phyloP scores from a whole-genome alignment of 768 basidiomycete species.

The Lactarius deliciosus region DNA sequence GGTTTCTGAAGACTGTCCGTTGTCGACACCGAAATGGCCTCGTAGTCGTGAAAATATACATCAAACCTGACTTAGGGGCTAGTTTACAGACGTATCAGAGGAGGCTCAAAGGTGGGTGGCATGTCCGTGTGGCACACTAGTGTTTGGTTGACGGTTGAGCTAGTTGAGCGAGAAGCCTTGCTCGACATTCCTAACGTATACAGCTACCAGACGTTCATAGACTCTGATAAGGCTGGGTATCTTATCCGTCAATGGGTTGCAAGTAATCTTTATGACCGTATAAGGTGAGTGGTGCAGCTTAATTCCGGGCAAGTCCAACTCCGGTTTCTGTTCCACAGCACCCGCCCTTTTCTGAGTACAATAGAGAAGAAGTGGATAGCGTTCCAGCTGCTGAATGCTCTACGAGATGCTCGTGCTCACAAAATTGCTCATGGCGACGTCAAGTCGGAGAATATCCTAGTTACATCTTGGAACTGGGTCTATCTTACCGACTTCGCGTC shows the following conservation, averaged over 20 bases:
- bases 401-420: conserved; percentile 78
- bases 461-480: conserved; percentile 95
- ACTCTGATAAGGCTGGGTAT: conserved; percentile 96
- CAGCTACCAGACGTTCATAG: conserved; percentile 84
- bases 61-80: conserved; percentile 88
- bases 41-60: conserved; percentile 90
- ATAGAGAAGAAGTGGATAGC: conserved; percentile 99
- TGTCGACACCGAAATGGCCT: conserved; percentile 82
- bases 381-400: conserved; percentile 84
- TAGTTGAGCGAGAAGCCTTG: conserved; percentile 85
- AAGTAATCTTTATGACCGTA: conserved; percentile 93
- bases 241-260: conserved; percentile 93
- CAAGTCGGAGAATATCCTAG: conserved; percentile 95
- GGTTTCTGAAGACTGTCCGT: conserved; percentile 79
- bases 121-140: conserved; percentile 16
- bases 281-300: conserved; percentile 63
- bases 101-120: conserved; percentile 66
- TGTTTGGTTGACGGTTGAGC: conserved; percentile 8
- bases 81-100: conserved; percentile 72
- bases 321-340: conserved; percentile 49
- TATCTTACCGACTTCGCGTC: conserved; percentile 93
- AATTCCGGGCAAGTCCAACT: background rate
- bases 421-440: conserved; percentile 97
- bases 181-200: conserved; percentile 85
- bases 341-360: conserved; percentile 86